Percentiles rank a stretch among this genome's conserved stretches.
phyloP scores from a whole-genome alignment of 2,329 filamentous ascomycete genomes.

The Alternaria consortialis region DNA sequence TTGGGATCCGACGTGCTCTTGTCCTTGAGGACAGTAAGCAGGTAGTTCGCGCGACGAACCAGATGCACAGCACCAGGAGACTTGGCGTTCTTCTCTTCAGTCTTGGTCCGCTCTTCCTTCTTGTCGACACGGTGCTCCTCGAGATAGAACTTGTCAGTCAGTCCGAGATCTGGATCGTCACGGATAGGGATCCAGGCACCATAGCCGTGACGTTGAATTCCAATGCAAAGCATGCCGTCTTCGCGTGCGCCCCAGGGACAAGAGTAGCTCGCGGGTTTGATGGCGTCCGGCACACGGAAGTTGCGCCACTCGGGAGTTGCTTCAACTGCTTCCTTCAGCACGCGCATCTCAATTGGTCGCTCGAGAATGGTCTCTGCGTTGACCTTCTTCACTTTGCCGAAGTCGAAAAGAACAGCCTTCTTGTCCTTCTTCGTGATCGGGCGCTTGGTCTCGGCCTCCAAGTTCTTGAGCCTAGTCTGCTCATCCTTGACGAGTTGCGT shows the following conservation, averaged over 20 bases:
- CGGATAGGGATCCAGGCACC: slow-evolving; percentile 95
- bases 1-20: slow-evolving; percentile 76
- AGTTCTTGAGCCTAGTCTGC: slow-evolving; percentile 65
- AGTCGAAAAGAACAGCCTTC: slow-evolving; percentile 96
- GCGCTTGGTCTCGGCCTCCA: slow-evolving; percentile 78
- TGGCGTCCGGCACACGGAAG: slow-evolving; percentile 90
- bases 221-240: slow-evolving; percentile 95
- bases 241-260: slow-evolving; percentile 93
- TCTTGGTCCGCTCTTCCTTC: slow-evolving; percentile 88
- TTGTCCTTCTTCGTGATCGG: slow-evolving; percentile 94
- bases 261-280: slow-evolving; percentile 89
- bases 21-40: slow-evolving; percentile 92
- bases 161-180: slow-evolving; percentile 85
- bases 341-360: slow-evolving; percentile 85
- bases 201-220: slow-evolving; percentile 92
- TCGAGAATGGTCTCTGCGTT: slow-evolving; percentile 97
- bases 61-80: slow-evolving; percentile 97
- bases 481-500: slow-evolving; percentile 78
- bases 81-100: slow-evolving; percentile 75
- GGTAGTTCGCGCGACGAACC: slow-evolving; percentile 91
- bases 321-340: slow-evolving; percentile 78
- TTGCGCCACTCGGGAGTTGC: slow-evolving; percentile 72
- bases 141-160: slow-evolving; percentile 91
- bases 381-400: slow-evolving; percentile 89
- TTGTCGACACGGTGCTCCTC: slow-evolving; percentile 99